Base-by-base conservation (phyloP, 2,329 filamentous ascomycete species). In the Rhynchosporium secalis region DNA sequence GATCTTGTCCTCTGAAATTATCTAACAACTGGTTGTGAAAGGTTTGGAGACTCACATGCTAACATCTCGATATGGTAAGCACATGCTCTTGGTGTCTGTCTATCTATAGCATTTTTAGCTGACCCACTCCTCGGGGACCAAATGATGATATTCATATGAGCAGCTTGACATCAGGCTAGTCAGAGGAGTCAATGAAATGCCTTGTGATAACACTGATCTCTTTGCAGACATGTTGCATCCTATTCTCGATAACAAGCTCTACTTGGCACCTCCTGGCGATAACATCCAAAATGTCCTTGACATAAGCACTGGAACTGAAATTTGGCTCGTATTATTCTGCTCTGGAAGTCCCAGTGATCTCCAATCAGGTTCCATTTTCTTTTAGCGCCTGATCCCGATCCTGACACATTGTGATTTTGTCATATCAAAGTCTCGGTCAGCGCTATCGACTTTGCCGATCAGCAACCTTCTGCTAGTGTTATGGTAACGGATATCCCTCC, bases 231-330 rank as follows among this genome's bases (percentile, higher is more conserved):
- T 20, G 20, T 20, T 20, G 20, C 20, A 20, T 20, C 20, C 20
- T 20, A 47, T 58, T 29, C 45, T 62, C 15, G 58, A 65, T 8
- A 56, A 60, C 3, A 59, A 62, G 51, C 64, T 67, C 28, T 62
- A 56, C 57, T 52, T 66, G 29, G 65, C 65, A 15, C 65, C 65
- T 12, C 57, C 67, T 12, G 29, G n/a, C 13, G 45, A 58, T 10
- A 63, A 31, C 15, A 54, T 62, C 1, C 72, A 65, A 40, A 71
- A 65, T 43, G 60, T 78, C 12, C 71, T 79, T 1, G 77, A 79
- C 56, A 68, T 78, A 29, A 76, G 77, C 13, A 78, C 76, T 0
- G 77, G 77, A 8, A 77, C 75, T 4, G 78, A 77, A 2, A 75
- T 77, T 31, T 79, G 77, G 77, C 20, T 20, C 20, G 20, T 20